Percentiles rank a stretch among this genome's conserved stretches.
These are phyloP conservation scores for Periconia sp. DNA, from an alignment of 2,329 filamentous ascomycete genomes.

Conservation along the genomic window DNA sequence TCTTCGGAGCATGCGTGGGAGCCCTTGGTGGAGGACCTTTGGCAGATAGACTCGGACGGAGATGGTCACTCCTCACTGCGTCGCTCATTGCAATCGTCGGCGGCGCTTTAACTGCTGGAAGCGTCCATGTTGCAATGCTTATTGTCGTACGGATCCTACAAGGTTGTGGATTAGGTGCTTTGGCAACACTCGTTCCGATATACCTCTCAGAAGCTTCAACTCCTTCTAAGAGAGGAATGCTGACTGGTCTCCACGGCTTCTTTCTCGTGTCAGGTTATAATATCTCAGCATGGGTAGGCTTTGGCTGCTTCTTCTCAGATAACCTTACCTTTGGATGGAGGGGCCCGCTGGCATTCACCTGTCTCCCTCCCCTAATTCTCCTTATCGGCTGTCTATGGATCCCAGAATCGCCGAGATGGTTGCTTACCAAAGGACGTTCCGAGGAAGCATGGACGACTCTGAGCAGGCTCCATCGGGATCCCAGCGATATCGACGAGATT, in stretches of 20 bases:
- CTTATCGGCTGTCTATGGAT: constrained; percentile 49
- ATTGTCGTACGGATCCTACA: constrained; percentile 30
- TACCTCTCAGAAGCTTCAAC: constrained; percentile 33
- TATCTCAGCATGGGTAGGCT: constrained; percentile 47
- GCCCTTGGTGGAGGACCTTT: constrained; percentile 12
- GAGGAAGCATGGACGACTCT: constrained; percentile 53
- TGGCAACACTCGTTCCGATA: constrained; percentile 29
- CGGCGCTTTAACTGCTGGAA: constrained; percentile 25
- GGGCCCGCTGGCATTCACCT: no score
- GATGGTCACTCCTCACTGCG: constrained; percentile 14
- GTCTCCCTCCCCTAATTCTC: constrained; percentile 56
- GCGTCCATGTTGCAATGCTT: constrained; percentile 31
- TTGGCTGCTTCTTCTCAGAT: constrained; percentile 30
- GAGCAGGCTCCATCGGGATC: constrained; percentile 21
- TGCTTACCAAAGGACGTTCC: constrained; percentile 58
- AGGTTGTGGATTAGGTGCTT: constrained; percentile 24
- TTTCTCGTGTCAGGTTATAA: constrained; percentile 33
- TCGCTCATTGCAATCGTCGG: constrained; percentile 16
- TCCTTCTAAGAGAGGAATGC: constrained; percentile 28
- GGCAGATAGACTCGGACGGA: constrained; percentile 19
- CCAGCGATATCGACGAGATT: constrained; percentile 23
- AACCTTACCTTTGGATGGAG: constrained; percentile 50
- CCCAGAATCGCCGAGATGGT: constrained; percentile 59
- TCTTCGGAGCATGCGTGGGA: constrained; percentile 18
- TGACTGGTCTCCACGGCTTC: constrained; percentile 31